Percentiles rank a stretch among this genome's conserved stretches.
phyloP scores from a whole-genome alignment of 208 protist genomes.

The Wallacemonas sp. region DNA sequence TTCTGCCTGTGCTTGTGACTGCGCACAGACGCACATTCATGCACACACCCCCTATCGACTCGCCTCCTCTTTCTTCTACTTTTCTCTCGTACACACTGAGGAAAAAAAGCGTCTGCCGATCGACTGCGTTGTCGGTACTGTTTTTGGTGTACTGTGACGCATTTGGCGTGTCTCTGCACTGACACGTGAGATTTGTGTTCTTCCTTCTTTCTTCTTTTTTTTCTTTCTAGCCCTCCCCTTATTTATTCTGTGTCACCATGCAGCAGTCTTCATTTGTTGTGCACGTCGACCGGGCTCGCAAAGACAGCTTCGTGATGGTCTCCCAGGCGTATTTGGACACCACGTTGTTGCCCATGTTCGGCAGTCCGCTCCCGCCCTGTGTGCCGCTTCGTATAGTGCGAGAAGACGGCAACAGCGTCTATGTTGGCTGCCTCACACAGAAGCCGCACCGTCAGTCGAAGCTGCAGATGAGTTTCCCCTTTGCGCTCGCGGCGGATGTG shows the following conservation, averaged over 20 bases:
- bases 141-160: no score
- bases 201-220: constrained; percentile 1
- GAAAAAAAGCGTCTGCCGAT: constrained; percentile 1
- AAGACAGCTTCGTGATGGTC: constrained; percentile 69
- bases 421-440: constrained; percentile 70
- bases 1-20: no score
- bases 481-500: constrained; percentile 47
- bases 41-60: no score
- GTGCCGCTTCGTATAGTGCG: constrained; percentile 58
- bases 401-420: constrained; percentile 41
- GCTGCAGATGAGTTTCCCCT: constrained; percentile 54
- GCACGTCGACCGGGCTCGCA: constrained; percentile 40
- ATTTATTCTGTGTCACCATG: constrained; percentile 8
- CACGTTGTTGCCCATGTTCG: constrained; percentile 44
- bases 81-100: not conserved
- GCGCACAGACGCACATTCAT: no score
- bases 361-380: constrained; percentile 31
- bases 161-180: no score
- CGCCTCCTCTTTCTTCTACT: not conserved
- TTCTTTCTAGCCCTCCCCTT: constrained; percentile 1
- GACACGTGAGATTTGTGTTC: no score
- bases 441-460: constrained; percentile 42
- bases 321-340: constrained; percentile 49
- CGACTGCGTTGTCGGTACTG: no score
- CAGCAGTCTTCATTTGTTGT: constrained; percentile 50